phyloP scores from a whole-genome alignment of 2,329 filamentous ascomycete genomes.

The Juglanconis juglandina region DNA sequence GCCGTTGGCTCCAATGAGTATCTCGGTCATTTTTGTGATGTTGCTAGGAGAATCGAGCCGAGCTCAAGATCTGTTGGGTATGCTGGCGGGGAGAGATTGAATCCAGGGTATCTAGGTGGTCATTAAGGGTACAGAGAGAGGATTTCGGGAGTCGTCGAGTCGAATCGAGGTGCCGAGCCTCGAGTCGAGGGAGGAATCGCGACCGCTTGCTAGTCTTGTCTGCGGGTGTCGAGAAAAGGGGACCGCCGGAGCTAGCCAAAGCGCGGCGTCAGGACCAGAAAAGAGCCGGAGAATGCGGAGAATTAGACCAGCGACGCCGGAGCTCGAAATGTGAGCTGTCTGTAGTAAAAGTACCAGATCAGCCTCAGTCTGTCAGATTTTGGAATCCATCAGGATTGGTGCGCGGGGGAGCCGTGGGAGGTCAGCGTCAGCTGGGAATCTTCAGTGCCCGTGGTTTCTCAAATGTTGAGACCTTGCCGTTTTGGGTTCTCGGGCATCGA shows the following conservation, averaged over 20 bases:
- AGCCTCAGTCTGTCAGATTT: background rate
- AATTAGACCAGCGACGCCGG: background rate
- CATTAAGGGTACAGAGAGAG: conserved; percentile 26
- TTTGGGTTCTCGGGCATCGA: background rate
- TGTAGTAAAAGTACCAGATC: background rate
- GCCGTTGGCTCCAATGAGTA: conserved; percentile 37
- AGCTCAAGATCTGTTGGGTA: conserved; percentile 8
- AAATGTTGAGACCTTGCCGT: background rate
- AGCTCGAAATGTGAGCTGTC: background rate
- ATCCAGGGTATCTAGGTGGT: conserved; percentile 16
- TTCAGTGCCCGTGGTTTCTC: background rate
- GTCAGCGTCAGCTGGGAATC: background rate
- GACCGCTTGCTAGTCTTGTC: background rate
- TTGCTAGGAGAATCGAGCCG: conserved; percentile 21
- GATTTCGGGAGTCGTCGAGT: background rate
- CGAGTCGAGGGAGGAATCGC: background rate
- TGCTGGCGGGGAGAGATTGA: background rate
- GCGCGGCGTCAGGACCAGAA: conserved; percentile 6
- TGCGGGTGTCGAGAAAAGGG: background rate
- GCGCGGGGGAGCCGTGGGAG: too few species aligned
- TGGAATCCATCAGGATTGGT: background rate
- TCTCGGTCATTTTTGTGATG: conserved; percentile 42
- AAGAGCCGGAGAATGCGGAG: conserved; percentile 1
- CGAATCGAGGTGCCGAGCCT: conserved; percentile 1
- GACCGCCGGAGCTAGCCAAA: conserved; percentile 18